These are phyloP conservation scores for Parietaria judaica DNA, from an alignment of 306 rosid genomes.

Conservation along the genomic window DNA sequence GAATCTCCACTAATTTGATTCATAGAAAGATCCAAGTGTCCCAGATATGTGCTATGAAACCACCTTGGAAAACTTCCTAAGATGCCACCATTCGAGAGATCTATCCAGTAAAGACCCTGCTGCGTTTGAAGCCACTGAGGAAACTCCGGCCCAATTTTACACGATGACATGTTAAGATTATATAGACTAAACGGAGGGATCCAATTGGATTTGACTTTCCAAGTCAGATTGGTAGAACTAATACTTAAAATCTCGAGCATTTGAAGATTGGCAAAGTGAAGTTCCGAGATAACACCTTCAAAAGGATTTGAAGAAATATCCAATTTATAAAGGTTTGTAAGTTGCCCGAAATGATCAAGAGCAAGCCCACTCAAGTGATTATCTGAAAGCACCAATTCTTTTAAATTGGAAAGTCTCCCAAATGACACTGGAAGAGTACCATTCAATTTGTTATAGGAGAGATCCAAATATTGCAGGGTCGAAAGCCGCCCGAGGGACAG, in stretches of 20 bases:
- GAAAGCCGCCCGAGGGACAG: background rate
- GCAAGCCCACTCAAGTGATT: constrained; percentile 7
- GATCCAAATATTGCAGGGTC: background rate
- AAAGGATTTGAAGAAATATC: background rate
- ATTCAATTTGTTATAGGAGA: constrained; percentile 4
- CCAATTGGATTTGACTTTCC: constrained; percentile 18
- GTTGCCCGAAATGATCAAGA: background rate
- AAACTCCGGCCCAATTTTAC: constrained; percentile 13
- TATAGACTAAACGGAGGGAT: constrained; percentile 27
- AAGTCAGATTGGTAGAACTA: background rate
- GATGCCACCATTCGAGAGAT: background rate
- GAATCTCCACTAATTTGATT: no score
- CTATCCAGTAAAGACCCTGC: background rate
- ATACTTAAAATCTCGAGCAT: background rate
- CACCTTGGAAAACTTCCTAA: constrained; percentile 17
- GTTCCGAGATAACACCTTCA: constrained; percentile 6
- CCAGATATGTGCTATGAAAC: constrained; percentile 1
- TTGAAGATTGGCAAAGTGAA: constrained; percentile 20
- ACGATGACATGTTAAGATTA: background rate
- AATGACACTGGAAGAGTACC: background rate
- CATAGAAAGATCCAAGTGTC: constrained; percentile 17
- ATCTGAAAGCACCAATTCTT: constrained; percentile 1
- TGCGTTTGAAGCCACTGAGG: constrained; percentile 24
- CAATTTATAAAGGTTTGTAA: background rate
- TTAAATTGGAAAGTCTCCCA: background rate